These are phyloP conservation scores for Actinidia chinensis DNA, from an alignment of 179 eudicot species.

Conservation along the genomic window DNA sequence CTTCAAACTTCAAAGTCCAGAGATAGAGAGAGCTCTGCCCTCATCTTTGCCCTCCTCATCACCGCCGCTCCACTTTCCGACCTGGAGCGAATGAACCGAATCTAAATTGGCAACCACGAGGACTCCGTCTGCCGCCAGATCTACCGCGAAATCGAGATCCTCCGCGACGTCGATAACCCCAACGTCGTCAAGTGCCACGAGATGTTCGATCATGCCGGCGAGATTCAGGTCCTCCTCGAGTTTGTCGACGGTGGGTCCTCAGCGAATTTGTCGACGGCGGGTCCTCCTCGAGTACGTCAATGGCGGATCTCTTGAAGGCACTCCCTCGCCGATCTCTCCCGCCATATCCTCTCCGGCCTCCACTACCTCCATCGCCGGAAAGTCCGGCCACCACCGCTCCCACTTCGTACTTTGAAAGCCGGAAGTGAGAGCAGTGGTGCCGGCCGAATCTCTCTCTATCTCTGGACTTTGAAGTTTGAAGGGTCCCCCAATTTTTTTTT, in stretches of 20 bases:
- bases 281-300: conserved; percentile 42
- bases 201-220: conserved; percentile 48
- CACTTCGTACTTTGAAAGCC: no score
- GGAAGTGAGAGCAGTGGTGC: no score
- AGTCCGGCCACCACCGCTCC: conserved; percentile 25
- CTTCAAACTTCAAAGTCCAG: no score
- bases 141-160: conserved; percentile 41
- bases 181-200: conserved; percentile 42
- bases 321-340: conserved; percentile 34
- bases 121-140: conserved; percentile 43
- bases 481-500: no score
- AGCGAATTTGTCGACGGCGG: no score
- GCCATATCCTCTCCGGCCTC: conserved; percentile 40
- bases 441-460: no score
- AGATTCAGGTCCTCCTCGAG: conserved; percentile 41
- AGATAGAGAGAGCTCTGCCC: neutral
- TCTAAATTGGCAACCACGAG: conserved; percentile 48
- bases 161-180: no score
- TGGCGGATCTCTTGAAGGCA: conserved; percentile 48
- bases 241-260: no score
- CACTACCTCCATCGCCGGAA: conserved; percentile 40
- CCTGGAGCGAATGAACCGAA: conserved; percentile 58
- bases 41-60: no score
- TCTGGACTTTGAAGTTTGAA: no score
- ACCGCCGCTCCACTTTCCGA: conserved; percentile 38